Evolutionary conservation across 306 rosid species (phyloP).

Genomic region (Biancaea sappan): DNA sequence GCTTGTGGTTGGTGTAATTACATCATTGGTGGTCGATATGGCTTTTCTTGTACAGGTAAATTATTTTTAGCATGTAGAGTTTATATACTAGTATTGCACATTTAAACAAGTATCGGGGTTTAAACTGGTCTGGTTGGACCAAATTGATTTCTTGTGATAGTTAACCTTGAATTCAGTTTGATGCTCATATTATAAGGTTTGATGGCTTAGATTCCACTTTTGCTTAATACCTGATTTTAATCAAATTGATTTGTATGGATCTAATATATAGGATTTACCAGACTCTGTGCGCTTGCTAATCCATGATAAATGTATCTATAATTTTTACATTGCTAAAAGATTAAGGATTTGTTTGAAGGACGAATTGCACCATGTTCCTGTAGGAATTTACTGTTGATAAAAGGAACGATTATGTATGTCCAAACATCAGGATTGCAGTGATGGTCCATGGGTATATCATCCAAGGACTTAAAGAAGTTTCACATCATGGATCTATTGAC

Average conservation of each 20-base stretch:
- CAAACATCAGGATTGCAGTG: neutral
- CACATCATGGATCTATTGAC: conserved; percentile 11
- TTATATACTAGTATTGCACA: conserved; percentile 19
- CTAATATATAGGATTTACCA: conserved; percentile 3
- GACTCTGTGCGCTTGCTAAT: neutral
- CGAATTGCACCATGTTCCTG: neutral
- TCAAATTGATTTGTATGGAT: neutral
- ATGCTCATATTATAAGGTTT: conserved; percentile 10
- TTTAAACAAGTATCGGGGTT: conserved; percentile 10
- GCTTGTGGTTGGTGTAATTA: conserved; percentile 91
- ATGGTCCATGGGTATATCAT: neutral
- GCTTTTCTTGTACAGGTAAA: conserved; percentile 98
- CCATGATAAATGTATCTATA: neutral
- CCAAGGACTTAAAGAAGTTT: conserved; percentile 6
- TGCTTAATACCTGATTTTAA: conserved; percentile 20
- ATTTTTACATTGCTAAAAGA: neutral
- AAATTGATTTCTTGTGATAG: conserved; percentile 8
- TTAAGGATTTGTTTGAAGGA: neutral
- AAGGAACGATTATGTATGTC: neutral
- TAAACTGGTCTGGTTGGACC: conserved; percentile 2
- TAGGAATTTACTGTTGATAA: neutral
- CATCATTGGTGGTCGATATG: conserved; percentile 98
- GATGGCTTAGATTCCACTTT: conserved; percentile 24
- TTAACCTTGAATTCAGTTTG: conserved; percentile 8
- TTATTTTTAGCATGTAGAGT: conserved; percentile 18